Conservation (phyloP, 169 alveolate species). For the Plasmodium ovale region DNA sequence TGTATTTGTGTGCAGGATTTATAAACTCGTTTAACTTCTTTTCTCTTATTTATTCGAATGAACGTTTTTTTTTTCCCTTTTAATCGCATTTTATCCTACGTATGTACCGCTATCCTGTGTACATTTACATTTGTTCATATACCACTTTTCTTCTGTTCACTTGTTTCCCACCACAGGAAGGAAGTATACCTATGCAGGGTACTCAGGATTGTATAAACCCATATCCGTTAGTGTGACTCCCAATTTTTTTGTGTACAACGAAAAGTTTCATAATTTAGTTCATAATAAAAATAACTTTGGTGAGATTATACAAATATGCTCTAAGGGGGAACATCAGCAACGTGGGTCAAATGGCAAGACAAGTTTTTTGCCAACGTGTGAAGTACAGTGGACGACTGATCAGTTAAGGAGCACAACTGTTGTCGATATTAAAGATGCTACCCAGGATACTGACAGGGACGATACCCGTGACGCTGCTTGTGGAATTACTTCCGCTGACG, state of each 20-base stretch:
- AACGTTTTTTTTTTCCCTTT: no score
- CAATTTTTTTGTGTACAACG: slow-evolving; percentile 52
- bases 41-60: no score
- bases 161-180: slow-evolving; percentile 33
- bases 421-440: not conserved
- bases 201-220: slow-evolving; percentile 59
- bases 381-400: not conserved
- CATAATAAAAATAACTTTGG: slow-evolving; percentile 10
- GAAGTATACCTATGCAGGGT: slow-evolving; percentile 65
- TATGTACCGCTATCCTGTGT: no score
- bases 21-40: no score
- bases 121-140: not conserved
- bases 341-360: not conserved
- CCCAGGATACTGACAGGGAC: not conserved
- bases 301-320: slow-evolving; percentile 6
- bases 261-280: slow-evolving; percentile 38
- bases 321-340: slow-evolving; percentile 2
- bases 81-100: no score
- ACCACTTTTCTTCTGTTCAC: not conserved
- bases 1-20: no score
- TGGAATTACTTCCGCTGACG: not conserved
- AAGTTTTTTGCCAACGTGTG: not conserved
- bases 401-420: not conserved
- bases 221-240: slow-evolving; percentile 34
- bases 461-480: not conserved